Base-by-base conservation (phyloP, 768 basidiomycete species). In the Auricularia auricula-judae region DNA sequence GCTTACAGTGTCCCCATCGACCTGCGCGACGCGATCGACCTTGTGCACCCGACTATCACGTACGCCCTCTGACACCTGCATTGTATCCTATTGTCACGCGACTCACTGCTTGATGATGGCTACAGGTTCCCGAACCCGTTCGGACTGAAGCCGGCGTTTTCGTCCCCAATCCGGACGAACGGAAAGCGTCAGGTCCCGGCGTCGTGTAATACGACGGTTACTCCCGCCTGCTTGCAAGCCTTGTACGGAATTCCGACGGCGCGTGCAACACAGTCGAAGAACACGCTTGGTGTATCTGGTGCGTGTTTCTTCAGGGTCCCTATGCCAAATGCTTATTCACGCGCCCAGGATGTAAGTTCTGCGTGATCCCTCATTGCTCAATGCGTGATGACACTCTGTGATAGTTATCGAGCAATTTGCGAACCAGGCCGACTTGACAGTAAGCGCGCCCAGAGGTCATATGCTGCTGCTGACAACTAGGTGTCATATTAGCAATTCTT, bases 161-260 rank as follows among this genome's bases (percentile, higher is more conserved):
- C 47, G 10, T 16, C 47, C 14, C 47, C 47, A 5, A 16, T 51
- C 47, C 47, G 18, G 47, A 51, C 47, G 47, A 21, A 18, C 21
- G 47, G 47, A 5, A 51, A 51, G 47, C 47, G 47, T 51, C 47
- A 51, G 21, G 58, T 73, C 18, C 71, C 72, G 11, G 66, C 72
- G 0, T 71, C 71, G 67, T 74, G 73, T 63, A 60, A 65, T 8
- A 64, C 56, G 8, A 58, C 53, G 8, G 64, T 74, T 51, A 78
- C 76, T 4, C 79, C 78, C 3, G 67, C 67, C 2, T 80, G 79
- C 65, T 67, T 79, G 36, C 71, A 75, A 16, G 75, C 78, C 3
- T 66, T 80, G 39, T 80, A 80, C 64, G 73, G 70, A 3, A 68
- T 80, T 4, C 70, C 71, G 2, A 65, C 66, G 7, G 67, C 76